Conservation (phyloP, 805 yeast species). For the Saccharomycopsis fibuligera region DNA sequence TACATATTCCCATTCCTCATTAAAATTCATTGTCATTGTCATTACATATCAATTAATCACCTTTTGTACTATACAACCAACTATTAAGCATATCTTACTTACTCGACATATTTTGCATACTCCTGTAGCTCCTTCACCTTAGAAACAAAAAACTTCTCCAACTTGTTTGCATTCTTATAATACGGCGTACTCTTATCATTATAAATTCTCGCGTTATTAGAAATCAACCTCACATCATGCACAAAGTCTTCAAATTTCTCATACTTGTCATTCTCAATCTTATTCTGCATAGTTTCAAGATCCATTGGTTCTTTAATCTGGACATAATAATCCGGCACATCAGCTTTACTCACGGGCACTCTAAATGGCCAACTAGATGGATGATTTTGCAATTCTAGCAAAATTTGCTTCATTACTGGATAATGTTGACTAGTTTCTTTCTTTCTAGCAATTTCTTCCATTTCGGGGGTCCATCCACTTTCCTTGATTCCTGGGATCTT, state of each 20-base stretch:
- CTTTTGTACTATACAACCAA: too few species aligned
- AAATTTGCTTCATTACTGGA: slow-evolving; percentile 82
- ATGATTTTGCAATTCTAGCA: slow-evolving; percentile 86
- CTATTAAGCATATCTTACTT: too few species aligned
- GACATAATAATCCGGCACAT: slow-evolving; percentile 93
- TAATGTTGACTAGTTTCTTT: slow-evolving; percentile 94
- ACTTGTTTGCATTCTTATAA: slow-evolving; percentile 87
- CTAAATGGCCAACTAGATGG: slow-evolving; percentile 98
- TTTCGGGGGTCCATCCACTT: slow-evolving; percentile 97
- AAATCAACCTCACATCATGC: slow-evolving; percentile 79
- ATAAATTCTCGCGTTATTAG: slow-evolving; percentile 86
- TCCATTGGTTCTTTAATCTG: slow-evolving; percentile 99
- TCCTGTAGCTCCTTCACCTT: slow-evolving; percentile 90
- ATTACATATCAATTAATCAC: too few species aligned
- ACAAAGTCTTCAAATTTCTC: slow-evolving; percentile 86
- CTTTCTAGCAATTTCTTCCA: slow-evolving; percentile 93
- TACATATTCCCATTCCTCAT: too few species aligned
- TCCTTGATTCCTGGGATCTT: slow-evolving; percentile 85
- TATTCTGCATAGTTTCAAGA: slow-evolving; percentile 88
- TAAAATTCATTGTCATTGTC: too few species aligned
- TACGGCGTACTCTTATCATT: slow-evolving; percentile 94
- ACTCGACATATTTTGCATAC: slow-evolving; percentile 34
- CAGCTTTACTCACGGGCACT: slow-evolving; percentile 86
- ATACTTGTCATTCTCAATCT: slow-evolving; percentile 86
- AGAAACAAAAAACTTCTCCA: slow-evolving; percentile 79